phyloP scores from a whole-genome alignment of 2,329 filamentous ascomycete genomes.

The Colletotrichum liriopes region DNA sequence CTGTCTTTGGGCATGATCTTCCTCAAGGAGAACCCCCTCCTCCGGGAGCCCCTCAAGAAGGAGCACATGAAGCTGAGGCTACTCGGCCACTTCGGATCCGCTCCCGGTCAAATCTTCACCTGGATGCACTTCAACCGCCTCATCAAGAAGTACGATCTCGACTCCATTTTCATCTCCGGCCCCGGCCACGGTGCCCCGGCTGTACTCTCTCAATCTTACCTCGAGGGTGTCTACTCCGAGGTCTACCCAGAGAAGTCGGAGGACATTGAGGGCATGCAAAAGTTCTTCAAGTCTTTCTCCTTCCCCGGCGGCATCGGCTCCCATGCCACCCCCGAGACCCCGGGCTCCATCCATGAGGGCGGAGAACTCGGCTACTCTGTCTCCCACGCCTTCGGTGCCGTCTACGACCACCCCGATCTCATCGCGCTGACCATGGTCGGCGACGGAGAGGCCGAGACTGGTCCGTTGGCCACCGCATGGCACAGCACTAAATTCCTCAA shows the following conservation, averaged over 20 bases:
- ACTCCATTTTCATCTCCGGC: conserved; percentile 81
- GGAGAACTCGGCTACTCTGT: conserved; percentile 87
- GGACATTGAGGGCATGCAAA: conserved; percentile 77
- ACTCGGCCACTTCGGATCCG: conserved; percentile 84
- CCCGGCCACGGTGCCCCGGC: conserved; percentile 85
- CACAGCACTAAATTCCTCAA: conserved; percentile 89
- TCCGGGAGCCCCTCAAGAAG: conserved; percentile 77
- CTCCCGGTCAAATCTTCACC: conserved; percentile 85
- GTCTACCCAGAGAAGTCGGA: conserved; percentile 83
- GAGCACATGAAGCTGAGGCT: conserved; percentile 83
- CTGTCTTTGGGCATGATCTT: conserved; percentile 87
- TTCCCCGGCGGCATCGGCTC: conserved; percentile 86
- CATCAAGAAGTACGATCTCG: conserved; percentile 84
- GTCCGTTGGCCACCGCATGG: conserved; percentile 84
- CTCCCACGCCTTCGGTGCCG: conserved; percentile 83
- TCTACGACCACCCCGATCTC: conserved; percentile 82
- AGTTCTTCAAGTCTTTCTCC: conserved; percentile 87
- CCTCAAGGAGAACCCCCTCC: conserved; percentile 80
- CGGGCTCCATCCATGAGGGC: conserved; percentile 83
- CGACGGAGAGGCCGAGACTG: conserved; percentile 87
- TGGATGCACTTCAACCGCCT: conserved; percentile 88
- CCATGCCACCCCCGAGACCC: conserved; percentile 85
- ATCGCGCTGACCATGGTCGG: conserved; percentile 86
- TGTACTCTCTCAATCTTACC: conserved; percentile 81
- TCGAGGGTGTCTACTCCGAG: conserved; percentile 84